Evolutionary conservation across 2,329 filamentous ascomycete species (phyloP), one percentile per base, ranked within the genome.

Genomic region (Lasiodiplodia hormozganensis): DNA sequence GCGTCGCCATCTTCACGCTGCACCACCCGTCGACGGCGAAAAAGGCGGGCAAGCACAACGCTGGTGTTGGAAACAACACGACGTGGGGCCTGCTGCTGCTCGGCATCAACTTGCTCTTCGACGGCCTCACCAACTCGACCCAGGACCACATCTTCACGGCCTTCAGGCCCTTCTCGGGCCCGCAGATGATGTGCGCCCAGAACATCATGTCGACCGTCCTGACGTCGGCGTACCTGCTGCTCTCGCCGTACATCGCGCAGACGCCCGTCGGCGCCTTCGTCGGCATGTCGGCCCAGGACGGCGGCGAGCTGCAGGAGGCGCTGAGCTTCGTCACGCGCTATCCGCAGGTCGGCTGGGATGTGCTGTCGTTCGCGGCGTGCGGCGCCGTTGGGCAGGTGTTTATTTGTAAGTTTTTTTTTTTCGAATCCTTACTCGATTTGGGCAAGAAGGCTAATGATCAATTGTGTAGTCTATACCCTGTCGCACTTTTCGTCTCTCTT

Each of bases 141-240:
- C 96, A 99, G 84, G 96, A 99, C 80, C 90, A 97, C 80, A 93
- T 99, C 79, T 97, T 98, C 79, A 80, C 83, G 31, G 77, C 81
- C 1, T 97, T 94, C 81, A 89, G 88, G 72, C 89, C 90, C 16
- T 97, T 96, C 78, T 88, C 89, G 2, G 96, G 96, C 11, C 94
- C 95, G 69, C 96, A 99, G 86, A 99, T 99, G 96, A 99, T 99
- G 96, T 96, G 94, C 78, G 94, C 95, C 49, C 93, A 97, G 81
- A 99, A 98, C 78, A 84, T 97, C 68, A 91, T 98, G 80, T 91
- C 88, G 74, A 95, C 94, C 3, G 76, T 89, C 57, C 84, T 98
- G 68, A 98, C 94, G 3, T 85, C 87, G 23, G 76, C 82, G 0
- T 98, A 97, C 76, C 88, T 99, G 54, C 72, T 95, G 21, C 76